phyloP scores from a whole-genome alignment of 2,329 filamentous ascomycete genomes.

The Penicillium sumatraense region DNA sequence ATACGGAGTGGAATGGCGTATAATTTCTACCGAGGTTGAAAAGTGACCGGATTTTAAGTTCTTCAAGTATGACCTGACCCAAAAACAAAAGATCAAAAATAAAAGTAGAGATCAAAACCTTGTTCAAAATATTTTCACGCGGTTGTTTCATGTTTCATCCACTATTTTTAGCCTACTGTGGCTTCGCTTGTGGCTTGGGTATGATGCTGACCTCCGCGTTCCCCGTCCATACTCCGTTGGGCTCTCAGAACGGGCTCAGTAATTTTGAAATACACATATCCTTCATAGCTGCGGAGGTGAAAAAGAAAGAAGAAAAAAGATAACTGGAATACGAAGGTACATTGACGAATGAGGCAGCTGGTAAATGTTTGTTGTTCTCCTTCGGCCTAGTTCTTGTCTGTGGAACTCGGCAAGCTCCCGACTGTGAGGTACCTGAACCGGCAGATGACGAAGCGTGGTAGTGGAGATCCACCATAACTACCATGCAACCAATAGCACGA shows the following conservation, averaged over 20 bases:
- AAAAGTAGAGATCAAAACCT: too few relatives aligned
- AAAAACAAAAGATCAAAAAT: too few relatives aligned
- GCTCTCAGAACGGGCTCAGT: neutral
- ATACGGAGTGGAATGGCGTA: too few relatives aligned
- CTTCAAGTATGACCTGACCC: too few relatives aligned
- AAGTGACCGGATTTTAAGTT: too few relatives aligned
- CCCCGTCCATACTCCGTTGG: neutral
- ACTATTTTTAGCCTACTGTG: conserved; percentile 2
- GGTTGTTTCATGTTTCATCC: neutral
- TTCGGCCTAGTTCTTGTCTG: neutral
- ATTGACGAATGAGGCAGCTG: too few relatives aligned
- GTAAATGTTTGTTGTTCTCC: too few relatives aligned
- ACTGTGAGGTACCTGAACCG: neutral
- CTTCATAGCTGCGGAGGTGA: too few relatives aligned
- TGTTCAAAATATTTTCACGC: neutral
- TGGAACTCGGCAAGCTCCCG: neutral
- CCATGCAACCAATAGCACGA: neutral
- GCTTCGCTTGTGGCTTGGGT: conserved; percentile 1
- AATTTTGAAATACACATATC: too few relatives aligned
- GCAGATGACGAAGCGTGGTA: conserved; percentile 1
- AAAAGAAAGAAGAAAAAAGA: too few relatives aligned
- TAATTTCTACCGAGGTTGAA: too few relatives aligned
- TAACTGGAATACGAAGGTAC: too few relatives aligned
- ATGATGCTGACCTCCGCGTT: neutral
- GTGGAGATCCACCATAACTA: neutral